These are phyloP conservation scores for Penicillium sp. DNA, from an alignment of 2,329 filamentous ascomycete species.

Conservation along the genomic window DNA sequence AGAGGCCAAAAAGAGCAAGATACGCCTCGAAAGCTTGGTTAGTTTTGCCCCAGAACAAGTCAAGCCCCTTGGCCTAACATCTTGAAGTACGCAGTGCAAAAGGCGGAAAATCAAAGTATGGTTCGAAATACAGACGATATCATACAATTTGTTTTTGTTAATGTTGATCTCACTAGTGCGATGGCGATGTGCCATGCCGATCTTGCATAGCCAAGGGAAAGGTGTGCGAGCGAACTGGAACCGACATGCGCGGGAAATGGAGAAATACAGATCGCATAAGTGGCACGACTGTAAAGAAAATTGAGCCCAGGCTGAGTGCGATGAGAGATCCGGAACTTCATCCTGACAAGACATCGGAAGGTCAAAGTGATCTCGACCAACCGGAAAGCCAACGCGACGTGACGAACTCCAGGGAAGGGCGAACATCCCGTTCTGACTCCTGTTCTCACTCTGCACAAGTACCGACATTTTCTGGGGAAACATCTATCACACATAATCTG, in stretches of 20 bases:
- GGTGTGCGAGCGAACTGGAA: conserved; percentile 8
- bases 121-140: background rate
- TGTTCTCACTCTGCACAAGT: background rate
- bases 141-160: background rate
- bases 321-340: background rate
- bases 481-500: conserved; percentile 21
- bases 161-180: conserved; percentile 11
- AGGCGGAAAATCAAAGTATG: conserved; percentile 22
- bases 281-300: background rate
- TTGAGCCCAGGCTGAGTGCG: background rate
- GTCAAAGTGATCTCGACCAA: background rate
- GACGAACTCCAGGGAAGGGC: background rate
- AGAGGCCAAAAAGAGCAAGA: conserved; percentile 16
- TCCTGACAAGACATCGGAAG: background rate
- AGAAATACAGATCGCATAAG: background rate
- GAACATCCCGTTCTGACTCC: background rate
- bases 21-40: conserved; percentile 26
- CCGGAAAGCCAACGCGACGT: background rate
- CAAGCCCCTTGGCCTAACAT: background rate
- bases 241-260: conserved; percentile 18
- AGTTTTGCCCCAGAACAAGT: background rate
- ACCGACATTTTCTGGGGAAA: conserved; percentile 22
- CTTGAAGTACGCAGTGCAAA: conserved; percentile 17
- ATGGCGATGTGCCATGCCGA: conserved; percentile 19
- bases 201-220: conserved; percentile 10